Percentiles rank a stretch among this genome's conserved stretches.
phyloP scores from a whole-genome alignment of 495 filamentous ascomycete species.

The Xylaria curta region DNA sequence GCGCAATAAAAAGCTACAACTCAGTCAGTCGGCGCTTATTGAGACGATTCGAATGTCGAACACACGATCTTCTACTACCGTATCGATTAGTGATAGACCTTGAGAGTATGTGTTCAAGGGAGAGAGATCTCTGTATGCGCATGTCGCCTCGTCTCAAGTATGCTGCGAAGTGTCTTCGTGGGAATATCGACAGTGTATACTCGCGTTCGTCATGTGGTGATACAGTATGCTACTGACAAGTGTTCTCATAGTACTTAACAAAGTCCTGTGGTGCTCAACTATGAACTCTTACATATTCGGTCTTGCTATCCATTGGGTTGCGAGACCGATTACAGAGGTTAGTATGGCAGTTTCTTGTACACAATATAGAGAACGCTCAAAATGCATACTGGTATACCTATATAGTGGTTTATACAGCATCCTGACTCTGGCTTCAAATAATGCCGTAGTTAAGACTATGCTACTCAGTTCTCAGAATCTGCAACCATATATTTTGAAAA shows the following conservation, averaged over 20 bases:
- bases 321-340: background rate
- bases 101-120: background rate
- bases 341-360: background rate
- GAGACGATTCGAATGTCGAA: background rate
- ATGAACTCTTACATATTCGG: background rate
- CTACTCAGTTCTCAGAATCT: background rate
- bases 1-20: too few species aligned
- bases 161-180: too few species aligned
- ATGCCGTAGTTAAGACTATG: background rate
- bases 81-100: background rate
- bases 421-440: background rate
- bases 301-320: background rate
- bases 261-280: background rate
- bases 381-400: background rate
- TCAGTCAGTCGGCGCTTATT: too few species aligned
- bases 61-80: background rate
- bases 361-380: background rate
- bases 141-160: background rate
- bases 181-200: background rate
- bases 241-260: background rate
- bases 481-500: background rate
- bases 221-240: background rate
- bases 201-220: background rate
- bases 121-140: background rate
- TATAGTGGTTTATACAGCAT: background rate